A percentile compares a stretch with the other conserved stretches of the same genome.
Evolutionary conservation across 257 asterid species (phyloP).

Genomic region (Handroanthus guayacan): DNA sequence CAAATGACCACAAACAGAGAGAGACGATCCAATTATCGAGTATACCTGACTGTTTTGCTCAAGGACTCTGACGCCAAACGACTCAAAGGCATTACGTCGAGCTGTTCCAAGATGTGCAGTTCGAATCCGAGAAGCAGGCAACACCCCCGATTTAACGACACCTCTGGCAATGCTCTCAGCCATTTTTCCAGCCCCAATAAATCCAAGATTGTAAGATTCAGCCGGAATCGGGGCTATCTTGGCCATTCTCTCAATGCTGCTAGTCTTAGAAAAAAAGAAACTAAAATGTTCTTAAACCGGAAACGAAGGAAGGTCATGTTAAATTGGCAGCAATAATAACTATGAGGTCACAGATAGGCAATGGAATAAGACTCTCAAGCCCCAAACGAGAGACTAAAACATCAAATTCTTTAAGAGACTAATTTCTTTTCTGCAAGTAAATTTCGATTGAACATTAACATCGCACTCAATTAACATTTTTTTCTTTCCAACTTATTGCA

Average conservation of each 20-base stretch:
- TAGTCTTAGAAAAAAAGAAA: slow-evolving; percentile 16
- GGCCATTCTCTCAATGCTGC: slow-evolving; percentile 46
- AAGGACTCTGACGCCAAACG: slow-evolving; percentile 76
- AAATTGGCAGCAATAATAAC: slow-evolving; percentile 2
- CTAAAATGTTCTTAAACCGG: slow-evolving; percentile 10
- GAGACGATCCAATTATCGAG: slow-evolving; percentile 6
- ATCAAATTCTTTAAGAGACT: slow-evolving; percentile 11
- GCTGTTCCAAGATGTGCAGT: slow-evolving; percentile 73
- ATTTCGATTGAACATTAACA: background rate
- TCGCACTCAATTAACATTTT: background rate
- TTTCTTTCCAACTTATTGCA: too few relatives aligned
- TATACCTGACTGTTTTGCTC: slow-evolving; percentile 70
- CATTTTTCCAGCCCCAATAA: slow-evolving; percentile 95
- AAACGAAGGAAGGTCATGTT: slow-evolving; percentile 9
- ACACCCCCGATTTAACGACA: slow-evolving; percentile 70
- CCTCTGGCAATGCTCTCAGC: slow-evolving; percentile 98
- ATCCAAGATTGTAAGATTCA: slow-evolving; percentile 82
- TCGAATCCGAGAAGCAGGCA: slow-evolving; percentile 77
- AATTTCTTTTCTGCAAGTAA: background rate
- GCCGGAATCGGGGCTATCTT: slow-evolving; percentile 52
- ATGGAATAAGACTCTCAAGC: too few relatives aligned
- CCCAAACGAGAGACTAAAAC: slow-evolving; percentile 3
- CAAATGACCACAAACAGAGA: too few relatives aligned
- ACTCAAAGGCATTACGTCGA: slow-evolving; percentile 77
- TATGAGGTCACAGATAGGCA: background rate